These are phyloP conservation scores for Juglanconis juglandina DNA, from an alignment of 2,329 filamentous ascomycete species.

Conservation along the genomic window DNA sequence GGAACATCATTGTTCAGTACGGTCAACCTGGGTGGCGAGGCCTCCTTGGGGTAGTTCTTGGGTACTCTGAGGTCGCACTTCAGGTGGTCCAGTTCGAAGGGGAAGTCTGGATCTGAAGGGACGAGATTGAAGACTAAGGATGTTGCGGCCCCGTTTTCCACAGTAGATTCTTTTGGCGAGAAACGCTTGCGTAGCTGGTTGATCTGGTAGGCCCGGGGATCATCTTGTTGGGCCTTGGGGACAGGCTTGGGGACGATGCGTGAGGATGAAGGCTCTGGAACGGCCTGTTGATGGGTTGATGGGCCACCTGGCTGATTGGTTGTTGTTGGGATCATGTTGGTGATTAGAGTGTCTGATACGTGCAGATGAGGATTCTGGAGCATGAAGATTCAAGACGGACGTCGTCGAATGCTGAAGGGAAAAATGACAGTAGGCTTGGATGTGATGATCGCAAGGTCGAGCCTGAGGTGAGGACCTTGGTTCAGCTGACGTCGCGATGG, in stretches of 20 bases:
- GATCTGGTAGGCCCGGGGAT: slow-evolving; percentile 72
- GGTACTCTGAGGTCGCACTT: slow-evolving; percentile 68
- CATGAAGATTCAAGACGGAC: neutral
- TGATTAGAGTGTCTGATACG: neutral
- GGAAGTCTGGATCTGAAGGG: slow-evolving; percentile 81
- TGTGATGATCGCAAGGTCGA: too few species aligned
- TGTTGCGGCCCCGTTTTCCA: slow-evolving; percentile 44
- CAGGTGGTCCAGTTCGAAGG: slow-evolving; percentile 69
- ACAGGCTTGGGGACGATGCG: slow-evolving; percentile 63
- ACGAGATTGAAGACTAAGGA: slow-evolving; percentile 61
- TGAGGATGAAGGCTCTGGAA: slow-evolving; percentile 39
- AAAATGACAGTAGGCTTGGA: neutral
- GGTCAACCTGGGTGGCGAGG: slow-evolving; percentile 7
- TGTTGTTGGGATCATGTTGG: slow-evolving; percentile 14
- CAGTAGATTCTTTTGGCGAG: slow-evolving; percentile 42
- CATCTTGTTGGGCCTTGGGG: slow-evolving; percentile 59
- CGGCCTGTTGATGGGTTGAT: slow-evolving; percentile 36
- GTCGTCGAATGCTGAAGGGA: neutral
- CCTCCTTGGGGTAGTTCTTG: slow-evolving; percentile 52
- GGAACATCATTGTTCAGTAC: slow-evolving; percentile 43
- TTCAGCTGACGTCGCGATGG: too few species aligned
- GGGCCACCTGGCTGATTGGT: neutral
- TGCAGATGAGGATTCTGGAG: neutral
- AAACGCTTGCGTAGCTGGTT: slow-evolving; percentile 69
- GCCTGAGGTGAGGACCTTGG: too few species aligned